Conservation (phyloP, 2,329 filamentous ascomycete genomes). For the Penicillium brasilianum region DNA sequence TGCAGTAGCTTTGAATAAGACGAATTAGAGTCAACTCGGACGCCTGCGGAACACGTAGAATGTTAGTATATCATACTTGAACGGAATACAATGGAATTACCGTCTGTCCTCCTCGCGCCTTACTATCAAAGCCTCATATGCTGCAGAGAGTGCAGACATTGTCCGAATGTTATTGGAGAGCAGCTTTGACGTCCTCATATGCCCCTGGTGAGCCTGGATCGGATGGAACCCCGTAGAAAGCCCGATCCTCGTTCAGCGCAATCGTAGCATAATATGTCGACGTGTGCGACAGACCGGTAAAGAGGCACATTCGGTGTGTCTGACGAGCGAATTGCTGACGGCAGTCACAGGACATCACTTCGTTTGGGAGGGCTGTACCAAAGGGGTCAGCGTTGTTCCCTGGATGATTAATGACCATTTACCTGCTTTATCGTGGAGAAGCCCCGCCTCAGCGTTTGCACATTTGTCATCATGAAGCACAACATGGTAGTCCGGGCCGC, state of each 20-base stretch:
- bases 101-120: not conserved
- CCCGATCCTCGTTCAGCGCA: not conserved
- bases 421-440: not conserved
- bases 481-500: not conserved
- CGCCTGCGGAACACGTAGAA: conserved; percentile 1
- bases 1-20: not conserved
- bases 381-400: not conserved
- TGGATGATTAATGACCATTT: not conserved
- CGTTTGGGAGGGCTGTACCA: not conserved
- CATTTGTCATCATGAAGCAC: not conserved
- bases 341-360: not conserved
- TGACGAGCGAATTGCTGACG: not conserved
- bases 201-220: not conserved
- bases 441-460: not conserved
- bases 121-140: no score
- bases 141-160: not conserved
- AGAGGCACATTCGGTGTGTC: not conserved
- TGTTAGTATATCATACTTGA: conserved; percentile 1
- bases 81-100: not conserved
- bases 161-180: not conserved
- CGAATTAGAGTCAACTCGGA: not conserved
- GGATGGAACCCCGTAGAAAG: not conserved
- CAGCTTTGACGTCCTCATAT: not conserved
- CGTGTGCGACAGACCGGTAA: not conserved
- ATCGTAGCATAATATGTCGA: conserved; percentile 1